A percentile compares a stretch with the other conserved stretches of the same genome.
Evolutionary conservation across 164 flowering plant species (phyloP).

Genomic region (Platanus orientalis): DNA sequence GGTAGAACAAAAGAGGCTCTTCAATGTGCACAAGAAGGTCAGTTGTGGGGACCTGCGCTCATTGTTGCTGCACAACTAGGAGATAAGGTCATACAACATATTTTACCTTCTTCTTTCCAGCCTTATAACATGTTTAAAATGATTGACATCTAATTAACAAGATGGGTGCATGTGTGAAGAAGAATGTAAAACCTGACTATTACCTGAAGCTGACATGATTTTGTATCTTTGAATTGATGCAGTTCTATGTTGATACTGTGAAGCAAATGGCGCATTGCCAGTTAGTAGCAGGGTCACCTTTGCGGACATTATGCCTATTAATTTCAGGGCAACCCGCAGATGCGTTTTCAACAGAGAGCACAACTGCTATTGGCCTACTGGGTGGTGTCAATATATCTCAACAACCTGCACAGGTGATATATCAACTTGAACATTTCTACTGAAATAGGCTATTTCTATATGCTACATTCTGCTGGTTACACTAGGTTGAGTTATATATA

Average conservation of each 20-base stretch:
- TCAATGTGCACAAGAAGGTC: constrained; percentile 87
- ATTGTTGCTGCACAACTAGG: constrained; percentile 91
- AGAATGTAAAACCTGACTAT: not conserved
- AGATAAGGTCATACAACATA: constrained; percentile 52
- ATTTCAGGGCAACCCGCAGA: constrained; percentile 94
- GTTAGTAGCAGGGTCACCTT: constrained; percentile 80
- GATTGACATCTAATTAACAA: not conserved
- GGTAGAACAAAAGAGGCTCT: constrained; percentile 89
- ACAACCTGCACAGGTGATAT: constrained; percentile 59
- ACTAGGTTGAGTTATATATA: not conserved
- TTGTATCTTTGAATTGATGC: constrained; percentile 24
- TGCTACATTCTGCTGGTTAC: not conserved
- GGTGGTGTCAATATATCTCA: constrained; percentile 31
- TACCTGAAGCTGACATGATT: not conserved
- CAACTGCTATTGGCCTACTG: constrained; percentile 19
- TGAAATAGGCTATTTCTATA: constrained; percentile 1
- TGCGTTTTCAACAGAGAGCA: constrained; percentile 52
- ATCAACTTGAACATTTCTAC: not conserved
- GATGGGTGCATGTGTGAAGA: not conserved
- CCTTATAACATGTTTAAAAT: constrained; percentile 1
- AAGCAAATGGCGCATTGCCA: constrained; percentile 88
- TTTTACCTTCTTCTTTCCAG: not conserved
- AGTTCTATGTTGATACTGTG: constrained; percentile 87
- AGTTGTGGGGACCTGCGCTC: constrained; percentile 95
- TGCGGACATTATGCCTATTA: constrained; percentile 86